phyloP scores from a whole-genome alignment of 2,329 filamentous ascomycete species.

The Colletotrichum sp. region DNA sequence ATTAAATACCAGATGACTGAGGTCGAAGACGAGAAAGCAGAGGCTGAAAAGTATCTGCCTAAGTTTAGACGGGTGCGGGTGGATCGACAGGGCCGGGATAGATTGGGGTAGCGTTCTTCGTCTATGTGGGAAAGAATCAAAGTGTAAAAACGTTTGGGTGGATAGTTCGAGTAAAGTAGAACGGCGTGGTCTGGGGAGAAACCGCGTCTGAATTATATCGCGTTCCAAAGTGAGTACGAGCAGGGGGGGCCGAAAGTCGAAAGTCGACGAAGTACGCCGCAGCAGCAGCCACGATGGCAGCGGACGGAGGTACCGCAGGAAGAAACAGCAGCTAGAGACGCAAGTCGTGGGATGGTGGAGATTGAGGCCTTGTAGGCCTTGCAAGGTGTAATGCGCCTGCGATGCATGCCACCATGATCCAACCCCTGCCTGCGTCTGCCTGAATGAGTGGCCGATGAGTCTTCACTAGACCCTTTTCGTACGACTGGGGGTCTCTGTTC shows the following conservation, averaged over 20 bases:
- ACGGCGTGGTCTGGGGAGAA: not conserved
- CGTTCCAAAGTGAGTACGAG: not conserved
- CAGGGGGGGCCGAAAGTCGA: not conserved
- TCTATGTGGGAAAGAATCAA: not conserved
- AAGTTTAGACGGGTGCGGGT: not conserved
- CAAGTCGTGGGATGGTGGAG: slow-evolving; percentile 7
- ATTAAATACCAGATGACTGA: slow-evolving; percentile 9
- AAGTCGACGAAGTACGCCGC: not conserved
- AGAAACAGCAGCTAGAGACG: not conserved
- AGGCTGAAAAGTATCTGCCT: slow-evolving; percentile 8
- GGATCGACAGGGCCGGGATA: not conserved
- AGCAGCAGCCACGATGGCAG: slow-evolving; percentile 1
- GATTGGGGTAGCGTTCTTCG: not conserved
- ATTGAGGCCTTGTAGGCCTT: slow-evolving; percentile 9
- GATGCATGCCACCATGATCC: not conserved
- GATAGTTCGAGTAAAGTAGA: not conserved
- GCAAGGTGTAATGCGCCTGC: not conserved
- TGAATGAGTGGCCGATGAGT: slow-evolving; percentile 14
- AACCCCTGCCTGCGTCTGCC: slow-evolving; percentile 16
- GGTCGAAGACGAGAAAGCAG: not conserved
- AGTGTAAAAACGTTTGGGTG: slow-evolving; percentile 17
- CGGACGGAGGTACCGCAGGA: not conserved
- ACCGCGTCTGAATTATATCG: slow-evolving; percentile 15
- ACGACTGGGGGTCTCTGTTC: not conserved
- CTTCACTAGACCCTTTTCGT: slow-evolving; percentile 7